Evolutionary conservation across 805 yeast species (phyloP), one percentile per base, ranked within the genome.

Genomic region (Candida caryicola): DNA sequence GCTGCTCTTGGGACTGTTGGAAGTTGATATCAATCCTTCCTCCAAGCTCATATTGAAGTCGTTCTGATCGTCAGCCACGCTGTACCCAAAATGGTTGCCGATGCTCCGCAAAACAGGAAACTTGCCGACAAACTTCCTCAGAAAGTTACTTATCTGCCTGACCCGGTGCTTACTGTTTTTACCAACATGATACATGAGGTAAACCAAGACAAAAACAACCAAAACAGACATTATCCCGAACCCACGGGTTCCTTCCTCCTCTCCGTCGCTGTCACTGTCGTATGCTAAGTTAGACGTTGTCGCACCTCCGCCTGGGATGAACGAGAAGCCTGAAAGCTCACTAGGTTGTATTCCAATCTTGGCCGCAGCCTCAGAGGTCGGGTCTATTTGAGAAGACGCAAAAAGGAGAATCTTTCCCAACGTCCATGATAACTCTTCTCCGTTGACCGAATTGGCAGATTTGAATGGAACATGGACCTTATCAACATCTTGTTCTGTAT

Each of bases 401-500:
- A 81, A 86, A 9, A 91, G 59, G 3, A 93, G 57, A 18, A 90
- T 88, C 52, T 85, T 82, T 4, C 99, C 99, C 25, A 93, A 58
- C 0, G 98, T 91, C 99, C 99, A 93, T 0, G 96, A 85, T 13
- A 93, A 66, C 49, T 93, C 99, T 4, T 80, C 77, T 2, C 95
- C 96, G 42, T 86, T 75, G 23, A 93, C 78, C 13, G 81, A 73
- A 39, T 82, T 81, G 0, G 93, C 89, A 43, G 95, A 83, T 60
- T 84, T 88, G 61, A 93, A 89, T 0, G 90, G 82, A 26, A 82
- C 70, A 52, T 63, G 69, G 4, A 54, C 66, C 1, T 59, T 43
- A 29, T 66, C 57, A 7, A 55, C 47, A 2, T 58, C 55, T 13
- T 42, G 48, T 13, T 54, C 71, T 66, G 39, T 60, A 44, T 34